Base-by-base conservation (phyloP, 1,139 yeast genomes). In the Geotrichum candidum region DNA sequence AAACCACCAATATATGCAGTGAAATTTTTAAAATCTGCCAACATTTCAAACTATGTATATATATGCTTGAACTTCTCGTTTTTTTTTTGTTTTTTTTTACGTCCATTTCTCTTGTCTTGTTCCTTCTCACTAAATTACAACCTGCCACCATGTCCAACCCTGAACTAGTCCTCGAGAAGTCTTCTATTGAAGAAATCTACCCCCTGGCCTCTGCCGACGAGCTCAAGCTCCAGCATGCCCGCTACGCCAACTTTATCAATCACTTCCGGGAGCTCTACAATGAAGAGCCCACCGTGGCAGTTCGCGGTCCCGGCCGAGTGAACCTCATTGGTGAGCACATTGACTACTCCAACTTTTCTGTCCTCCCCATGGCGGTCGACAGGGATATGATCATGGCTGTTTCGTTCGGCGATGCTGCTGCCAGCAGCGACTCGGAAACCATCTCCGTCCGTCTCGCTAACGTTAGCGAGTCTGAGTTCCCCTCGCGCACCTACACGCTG, bases 271-370 rank as follows among this genome's bases (percentile, higher is more conserved):
- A 25, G 11, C 45, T 51, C 31, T 57, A 57, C 41, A 56, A 48
- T 27, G 68, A 68, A 11, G 57, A 57, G 13, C 81, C 84, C 5
- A 75, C 75, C 35, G 82, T 84, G 68, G 72, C 82, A 55, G 77
- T 86, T 52, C 78, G 91, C 63, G 82, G 89, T 22, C 92, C 92
- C 3, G 92, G 92, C 51, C 77, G 92, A 68, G 92, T 87, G 63
- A 87, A 87, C 72, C 76, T 87, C 65, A 85, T 87, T 65, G 92
- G 92, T 51, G 92, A 87, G 67, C 92, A 87, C 70, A 83, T 87
- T 62, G 92, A 87, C 74, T 87, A 86, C 71, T 82, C 84, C 65
- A 80, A 81, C 70, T 87, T 84, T 70, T 80, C 89, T 2, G 88
- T 85, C 18, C 78, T 87, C 68, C 92, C 92, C n/a, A 83, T 87